These are phyloP conservation scores for Neofusicoccum sp. DNA, from an alignment of 2,329 filamentous ascomycete species.

Conservation along the genomic window DNA sequence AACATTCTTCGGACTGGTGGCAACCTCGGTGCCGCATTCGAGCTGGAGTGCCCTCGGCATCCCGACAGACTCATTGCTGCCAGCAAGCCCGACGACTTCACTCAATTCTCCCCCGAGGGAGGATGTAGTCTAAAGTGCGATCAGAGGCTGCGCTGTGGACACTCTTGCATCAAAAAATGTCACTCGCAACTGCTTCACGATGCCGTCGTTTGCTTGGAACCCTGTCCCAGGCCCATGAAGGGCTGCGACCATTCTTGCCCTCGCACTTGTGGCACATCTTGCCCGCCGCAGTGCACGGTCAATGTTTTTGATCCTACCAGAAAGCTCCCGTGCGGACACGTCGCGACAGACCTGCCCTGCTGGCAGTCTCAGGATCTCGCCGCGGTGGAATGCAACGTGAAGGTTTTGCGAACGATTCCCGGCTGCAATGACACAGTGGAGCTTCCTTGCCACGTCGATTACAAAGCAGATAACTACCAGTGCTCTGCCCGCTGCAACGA, in stretches of 20 bases:
- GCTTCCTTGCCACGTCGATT: conserved; percentile 55
- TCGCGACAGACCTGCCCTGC: conserved; percentile 27
- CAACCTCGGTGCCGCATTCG: conserved; percentile 27
- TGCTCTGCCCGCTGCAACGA: conserved; percentile 55
- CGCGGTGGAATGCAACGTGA: conserved; percentile 52
- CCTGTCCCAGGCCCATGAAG: conserved; percentile 30
- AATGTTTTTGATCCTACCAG: conserved; percentile 25
- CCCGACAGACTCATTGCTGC: conserved; percentile 30
- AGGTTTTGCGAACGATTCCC: conserved; percentile 53
- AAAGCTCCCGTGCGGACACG: conserved; percentile 34
- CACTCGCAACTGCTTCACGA: conserved; percentile 36
- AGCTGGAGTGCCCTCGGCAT: conserved; percentile 36
- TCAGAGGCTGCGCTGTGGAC: conserved; percentile 33
- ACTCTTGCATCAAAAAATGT: conserved; percentile 33
- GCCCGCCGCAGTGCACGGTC: conserved; percentile 28
- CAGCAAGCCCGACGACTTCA: conserved; percentile 34
- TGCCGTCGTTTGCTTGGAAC: conserved; percentile 30
- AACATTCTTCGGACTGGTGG: conserved; percentile 47
- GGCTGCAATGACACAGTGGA: conserved; percentile 58
- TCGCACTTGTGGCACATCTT: conserved; percentile 33
- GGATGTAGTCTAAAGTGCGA: conserved; percentile 32
- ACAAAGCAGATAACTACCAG: conserved; percentile 42
- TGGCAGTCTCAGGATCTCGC: conserved; percentile 44
- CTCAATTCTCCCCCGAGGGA: conserved; percentile 33
- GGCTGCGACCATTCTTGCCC: conserved; percentile 34